A percentile compares a stretch with the other conserved stretches of the same genome.
Conservation (phyloP, 345 rosid species). For the Clausena lansium region DNA sequence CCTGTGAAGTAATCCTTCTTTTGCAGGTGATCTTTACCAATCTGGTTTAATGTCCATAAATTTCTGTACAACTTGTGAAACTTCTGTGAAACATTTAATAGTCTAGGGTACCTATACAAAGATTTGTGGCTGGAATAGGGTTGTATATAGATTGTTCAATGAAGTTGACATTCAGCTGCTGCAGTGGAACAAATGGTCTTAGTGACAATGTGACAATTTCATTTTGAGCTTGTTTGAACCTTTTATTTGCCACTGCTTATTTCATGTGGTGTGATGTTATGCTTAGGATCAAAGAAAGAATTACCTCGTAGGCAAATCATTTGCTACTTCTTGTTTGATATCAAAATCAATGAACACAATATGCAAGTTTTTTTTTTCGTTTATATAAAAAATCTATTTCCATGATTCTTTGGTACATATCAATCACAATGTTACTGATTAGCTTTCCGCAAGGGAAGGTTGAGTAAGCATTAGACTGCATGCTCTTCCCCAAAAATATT, state of each 20-base stretch:
- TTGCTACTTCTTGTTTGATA: neutral
- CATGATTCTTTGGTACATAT: neutral
- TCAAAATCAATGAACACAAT: neutral
- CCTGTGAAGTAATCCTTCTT: constrained; percentile 7
- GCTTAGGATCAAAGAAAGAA: neutral
- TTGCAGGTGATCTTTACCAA: constrained; percentile 17
- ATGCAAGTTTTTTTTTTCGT: neutral
- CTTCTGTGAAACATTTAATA: constrained; percentile 22
- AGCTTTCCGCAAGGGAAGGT: neutral
- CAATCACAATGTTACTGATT: neutral
- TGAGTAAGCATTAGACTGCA: neutral
- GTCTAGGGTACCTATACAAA: constrained; percentile 24
- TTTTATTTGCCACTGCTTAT: neutral
- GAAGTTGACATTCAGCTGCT: constrained; percentile 26
- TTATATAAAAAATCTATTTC: neutral
- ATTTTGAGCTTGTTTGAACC: constrained; percentile 6
- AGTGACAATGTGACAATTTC: constrained; percentile 8
- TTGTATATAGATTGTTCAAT: constrained; percentile 43
- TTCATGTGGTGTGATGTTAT: neutral
- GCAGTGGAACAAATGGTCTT: constrained; percentile 12
- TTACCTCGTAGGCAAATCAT: neutral
- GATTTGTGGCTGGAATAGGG: constrained; percentile 38
- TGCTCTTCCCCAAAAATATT: neutral
- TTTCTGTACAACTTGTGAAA: constrained; percentile 20
- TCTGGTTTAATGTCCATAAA: constrained; percentile 28